Percentiles rank a stretch among this genome's conserved stretches.
Evolutionary conservation across 2,329 filamentous ascomycete genomes (phyloP).

Genomic region (Hymenotorrendiella dingleyae): DNA sequence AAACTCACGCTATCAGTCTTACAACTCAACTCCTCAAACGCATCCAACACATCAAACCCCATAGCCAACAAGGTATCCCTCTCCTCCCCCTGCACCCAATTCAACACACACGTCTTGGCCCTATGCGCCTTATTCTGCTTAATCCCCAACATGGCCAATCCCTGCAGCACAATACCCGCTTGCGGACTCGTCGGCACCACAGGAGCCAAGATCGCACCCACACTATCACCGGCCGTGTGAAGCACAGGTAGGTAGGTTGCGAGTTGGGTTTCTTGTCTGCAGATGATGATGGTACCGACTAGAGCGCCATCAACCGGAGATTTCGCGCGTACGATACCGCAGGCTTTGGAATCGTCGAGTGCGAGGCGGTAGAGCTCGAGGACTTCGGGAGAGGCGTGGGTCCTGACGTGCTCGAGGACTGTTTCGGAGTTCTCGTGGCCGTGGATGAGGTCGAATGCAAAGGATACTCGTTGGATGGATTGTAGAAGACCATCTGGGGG

Average conservation of each 20-base stretch:
- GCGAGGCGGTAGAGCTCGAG: constrained; percentile 62
- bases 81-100: constrained; percentile 34
- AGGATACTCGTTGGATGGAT: constrained; percentile 44
- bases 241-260: constrained; percentile 57
- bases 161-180: constrained; percentile 59
- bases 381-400: constrained; percentile 56
- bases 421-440: constrained; percentile 53
- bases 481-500: constrained; percentile 57
- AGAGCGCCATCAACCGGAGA: constrained; percentile 54
- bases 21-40: constrained; percentile 73
- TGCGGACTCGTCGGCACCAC: constrained; percentile 58
- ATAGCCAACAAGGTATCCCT: constrained; percentile 66
- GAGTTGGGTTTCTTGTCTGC: constrained; percentile 51
- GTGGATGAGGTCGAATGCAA: constrained; percentile 61
- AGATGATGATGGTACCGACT: constrained; percentile 60
- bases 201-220: constrained; percentile 60
- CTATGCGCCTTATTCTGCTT: constrained; percentile 60
- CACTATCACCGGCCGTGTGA: constrained; percentile 44
- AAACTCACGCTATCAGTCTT: constrained; percentile 48
- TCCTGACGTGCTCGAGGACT: constrained; percentile 59
- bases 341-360: constrained; percentile 51
- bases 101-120: constrained; percentile 51
- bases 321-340: constrained; percentile 62
- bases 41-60: constrained; percentile 74
- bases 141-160: constrained; percentile 58